These are phyloP conservation scores for Aspergillus arachidicola DNA, from an alignment of 2,329 filamentous ascomycete species.

Conservation along the genomic window DNA sequence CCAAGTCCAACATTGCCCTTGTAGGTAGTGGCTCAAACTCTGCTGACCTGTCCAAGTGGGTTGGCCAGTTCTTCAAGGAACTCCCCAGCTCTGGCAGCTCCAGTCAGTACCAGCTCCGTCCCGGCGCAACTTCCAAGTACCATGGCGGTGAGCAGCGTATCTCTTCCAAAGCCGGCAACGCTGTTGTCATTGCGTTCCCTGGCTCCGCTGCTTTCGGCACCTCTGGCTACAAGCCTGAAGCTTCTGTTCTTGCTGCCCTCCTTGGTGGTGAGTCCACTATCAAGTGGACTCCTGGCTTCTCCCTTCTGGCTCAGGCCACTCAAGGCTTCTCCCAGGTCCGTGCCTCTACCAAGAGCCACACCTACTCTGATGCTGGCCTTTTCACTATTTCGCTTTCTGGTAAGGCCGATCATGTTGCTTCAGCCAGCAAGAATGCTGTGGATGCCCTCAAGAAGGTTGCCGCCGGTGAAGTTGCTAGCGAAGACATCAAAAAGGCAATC, in stretches of 20 bases:
- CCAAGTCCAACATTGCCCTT: conserved; percentile 87
- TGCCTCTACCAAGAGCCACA: conserved; percentile 73
- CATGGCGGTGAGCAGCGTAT: conserved; percentile 93
- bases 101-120: conserved; percentile 56
- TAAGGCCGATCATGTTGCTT: conserved; percentile 69
- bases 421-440: conserved; percentile 74
- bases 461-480: conserved; percentile 72
- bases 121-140: conserved; percentile 75
- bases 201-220: conserved; percentile 75
- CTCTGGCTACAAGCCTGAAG: conserved; percentile 82
- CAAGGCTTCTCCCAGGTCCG: conserved; percentile 66
- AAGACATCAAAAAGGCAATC: conserved; percentile 88
- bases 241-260: conserved; percentile 81
- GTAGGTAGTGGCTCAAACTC: conserved; percentile 85
- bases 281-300: conserved; percentile 96
- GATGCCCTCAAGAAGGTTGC: conserved; percentile 82
- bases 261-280: conserved; percentile 88
- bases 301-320: conserved; percentile 79
- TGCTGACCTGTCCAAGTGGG: conserved; percentile 80
- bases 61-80: conserved; percentile 85
- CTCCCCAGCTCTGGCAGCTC: conserved; percentile 57
- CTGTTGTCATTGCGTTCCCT: conserved; percentile 88
- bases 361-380: conserved; percentile 94
- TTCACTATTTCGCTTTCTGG: conserved; percentile 81
- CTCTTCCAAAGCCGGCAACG: conserved; percentile 74